Evolutionary conservation across 768 basidiomycete genomes (phyloP).

Genomic region (Suillus subaureus): DNA sequence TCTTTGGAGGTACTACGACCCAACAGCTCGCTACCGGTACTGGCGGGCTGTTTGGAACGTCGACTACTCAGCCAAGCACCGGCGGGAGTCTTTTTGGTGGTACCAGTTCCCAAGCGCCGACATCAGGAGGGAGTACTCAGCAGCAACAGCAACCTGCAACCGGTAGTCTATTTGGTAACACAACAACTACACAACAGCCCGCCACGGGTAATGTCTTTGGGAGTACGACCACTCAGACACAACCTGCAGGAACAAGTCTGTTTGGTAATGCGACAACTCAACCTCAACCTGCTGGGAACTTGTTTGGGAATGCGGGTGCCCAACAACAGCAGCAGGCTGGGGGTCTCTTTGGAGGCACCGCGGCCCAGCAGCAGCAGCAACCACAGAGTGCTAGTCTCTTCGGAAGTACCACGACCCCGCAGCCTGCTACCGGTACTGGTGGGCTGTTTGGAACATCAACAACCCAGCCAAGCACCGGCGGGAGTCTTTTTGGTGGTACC

Average conservation of each 20-base stretch:
- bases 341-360: conserved; percentile 25
- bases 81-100: conserved; percentile 22
- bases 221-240: conserved; percentile 13
- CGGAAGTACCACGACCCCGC: conserved; percentile 19
- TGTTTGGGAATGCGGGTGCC: conserved; percentile 26
- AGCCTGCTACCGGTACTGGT: conserved; percentile 23
- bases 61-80: conserved; percentile 7
- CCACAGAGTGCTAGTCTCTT: conserved; percentile 30
- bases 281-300: conserved; percentile 9
- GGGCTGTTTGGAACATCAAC: conserved; percentile 19
- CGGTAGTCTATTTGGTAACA: conserved; percentile 24
- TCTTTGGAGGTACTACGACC: conserved; percentile 26
- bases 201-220: conserved; percentile 24
- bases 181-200: conserved; percentile 15
- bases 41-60: conserved; percentile 19
- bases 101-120: conserved; percentile 14
- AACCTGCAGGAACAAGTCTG: conserved; percentile 15
- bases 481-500: conserved; percentile 23
- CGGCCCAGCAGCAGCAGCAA: conserved; percentile 7
- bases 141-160: conserved; percentile 2
- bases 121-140: conserved; percentile 21
- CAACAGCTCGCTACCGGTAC: conserved; percentile 21
- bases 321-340: conserved; percentile 27
- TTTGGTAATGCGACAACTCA: conserved; percentile 16
- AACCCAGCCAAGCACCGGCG: conserved; percentile 8